Evolutionary conservation across 2,329 filamentous ascomycete species (phyloP).

Genomic region (Colletotrichum brevisporum): DNA sequence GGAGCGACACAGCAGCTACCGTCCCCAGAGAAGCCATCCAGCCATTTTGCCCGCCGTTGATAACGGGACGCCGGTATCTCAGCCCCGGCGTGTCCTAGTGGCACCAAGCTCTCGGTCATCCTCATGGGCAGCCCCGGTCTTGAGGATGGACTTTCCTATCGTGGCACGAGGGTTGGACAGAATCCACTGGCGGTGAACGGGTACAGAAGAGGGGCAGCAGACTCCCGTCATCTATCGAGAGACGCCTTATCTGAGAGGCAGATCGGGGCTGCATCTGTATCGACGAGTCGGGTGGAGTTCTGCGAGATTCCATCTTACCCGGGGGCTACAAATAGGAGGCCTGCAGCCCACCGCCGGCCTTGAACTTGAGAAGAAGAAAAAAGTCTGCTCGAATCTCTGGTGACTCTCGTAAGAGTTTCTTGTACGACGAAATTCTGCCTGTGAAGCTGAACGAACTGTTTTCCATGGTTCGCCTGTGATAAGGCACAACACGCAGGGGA

Average conservation of each 20-base stretch:
- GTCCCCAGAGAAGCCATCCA: constrained; percentile 5
- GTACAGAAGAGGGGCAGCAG: constrained; percentile 9
- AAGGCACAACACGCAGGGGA: background rate
- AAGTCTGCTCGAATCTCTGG: background rate
- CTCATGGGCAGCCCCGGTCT: constrained; percentile 33
- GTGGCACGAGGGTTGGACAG: constrained; percentile 29
- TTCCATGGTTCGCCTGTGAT: background rate
- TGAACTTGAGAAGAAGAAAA: background rate
- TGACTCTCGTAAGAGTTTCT: background rate
- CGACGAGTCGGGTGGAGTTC: constrained; percentile 3
- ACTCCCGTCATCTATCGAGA: constrained; percentile 21
- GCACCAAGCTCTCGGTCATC: constrained; percentile 18
- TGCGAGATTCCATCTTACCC: constrained; percentile 27
- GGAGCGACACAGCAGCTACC: background rate
- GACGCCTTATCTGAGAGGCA: constrained; percentile 31
- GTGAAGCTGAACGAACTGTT: constrained; percentile 4
- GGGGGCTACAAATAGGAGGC: constrained; percentile 24
- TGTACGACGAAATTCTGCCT: background rate
- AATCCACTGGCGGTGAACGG: constrained; percentile 32
- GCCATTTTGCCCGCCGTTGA: constrained; percentile 14
- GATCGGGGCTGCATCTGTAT: constrained; percentile 19
- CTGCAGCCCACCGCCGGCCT: constrained; percentile 7
- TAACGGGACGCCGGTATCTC: constrained; percentile 21
- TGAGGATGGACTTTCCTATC: constrained; percentile 39
- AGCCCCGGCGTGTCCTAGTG: constrained; percentile 24